phyloP scores from a whole-genome alignment of 2,329 filamentous ascomycete genomes.

The Alternaria burnsii region DNA sequence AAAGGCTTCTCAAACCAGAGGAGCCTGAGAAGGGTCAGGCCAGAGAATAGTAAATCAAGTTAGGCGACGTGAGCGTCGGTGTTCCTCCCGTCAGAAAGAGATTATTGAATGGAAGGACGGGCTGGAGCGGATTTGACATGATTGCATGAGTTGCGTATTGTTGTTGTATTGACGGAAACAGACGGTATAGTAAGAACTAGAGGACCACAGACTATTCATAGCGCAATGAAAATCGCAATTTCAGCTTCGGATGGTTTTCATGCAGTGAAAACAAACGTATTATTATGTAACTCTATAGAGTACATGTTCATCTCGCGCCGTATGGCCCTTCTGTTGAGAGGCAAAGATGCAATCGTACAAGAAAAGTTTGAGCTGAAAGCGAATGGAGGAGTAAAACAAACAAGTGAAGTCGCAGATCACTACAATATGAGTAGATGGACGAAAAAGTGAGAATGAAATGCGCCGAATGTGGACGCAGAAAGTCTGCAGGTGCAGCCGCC shows the following conservation, averaged over 20 bases:
- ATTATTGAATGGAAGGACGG: background rate
- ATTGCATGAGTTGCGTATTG: slow-evolving; percentile 8
- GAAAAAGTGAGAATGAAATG: slow-evolving; percentile 1
- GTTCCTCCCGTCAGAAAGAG: background rate
- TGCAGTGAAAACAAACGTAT: background rate
- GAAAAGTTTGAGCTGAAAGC: background rate
- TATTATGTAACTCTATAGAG: background rate
- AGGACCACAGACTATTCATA: slow-evolving; percentile 11
- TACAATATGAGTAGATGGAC: slow-evolving; percentile 7
- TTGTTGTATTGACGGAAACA: slow-evolving; percentile 3
- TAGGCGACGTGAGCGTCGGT: background rate
- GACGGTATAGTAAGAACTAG: slow-evolving; percentile 1
- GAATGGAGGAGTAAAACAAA: slow-evolving; percentile 1
- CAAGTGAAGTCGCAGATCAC: slow-evolving; percentile 3
- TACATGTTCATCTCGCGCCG: background rate
- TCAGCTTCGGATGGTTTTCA: background rate
- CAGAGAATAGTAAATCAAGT: background rate
- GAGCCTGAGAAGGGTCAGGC: background rate
- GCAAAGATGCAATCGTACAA: slow-evolving; percentile 3
- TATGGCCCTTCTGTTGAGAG: background rate
- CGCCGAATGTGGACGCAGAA: background rate
- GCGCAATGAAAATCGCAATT: slow-evolving; percentile 9
- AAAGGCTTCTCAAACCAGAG: background rate
- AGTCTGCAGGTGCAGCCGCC: background rate
- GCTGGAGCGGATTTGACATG: background rate